Conservation (phyloP, 2,329 filamentous ascomycete genomes). For the Colletotrichum agaves region DNA sequence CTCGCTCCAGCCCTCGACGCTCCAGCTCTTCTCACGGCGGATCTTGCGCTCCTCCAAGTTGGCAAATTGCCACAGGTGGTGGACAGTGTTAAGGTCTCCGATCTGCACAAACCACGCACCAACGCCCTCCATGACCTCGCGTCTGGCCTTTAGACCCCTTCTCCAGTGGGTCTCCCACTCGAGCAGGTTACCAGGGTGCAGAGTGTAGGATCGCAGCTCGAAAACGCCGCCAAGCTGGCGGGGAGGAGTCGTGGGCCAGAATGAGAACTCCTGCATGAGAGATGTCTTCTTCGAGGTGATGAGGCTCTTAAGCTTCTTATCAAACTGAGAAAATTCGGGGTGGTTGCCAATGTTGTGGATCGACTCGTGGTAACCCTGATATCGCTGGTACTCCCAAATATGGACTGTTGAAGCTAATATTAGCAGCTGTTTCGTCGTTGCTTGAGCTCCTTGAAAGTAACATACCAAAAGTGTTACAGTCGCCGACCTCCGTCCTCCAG, state of each 20-base stretch:
- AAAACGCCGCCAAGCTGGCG: slow-evolving; percentile 92
- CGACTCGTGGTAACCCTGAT: slow-evolving; percentile 94
- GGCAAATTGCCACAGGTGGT: slow-evolving; percentile 98
- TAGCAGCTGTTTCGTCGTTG: slow-evolving; percentile 16
- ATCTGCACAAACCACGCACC: slow-evolving; percentile 99
- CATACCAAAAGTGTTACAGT: slow-evolving; percentile 95
- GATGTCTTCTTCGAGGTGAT: slow-evolving; percentile 88
- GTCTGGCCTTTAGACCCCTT: slow-evolving; percentile 86
- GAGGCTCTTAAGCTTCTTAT: slow-evolving; percentile 84
- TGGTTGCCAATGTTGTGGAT: slow-evolving; percentile 85
- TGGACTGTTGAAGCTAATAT: slow-evolving; percentile 73
- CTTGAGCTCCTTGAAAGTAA: slow-evolving; percentile 31
- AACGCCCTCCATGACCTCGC: slow-evolving; percentile 98
- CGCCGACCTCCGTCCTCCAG: slow-evolving; percentile 97
- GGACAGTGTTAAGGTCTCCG: slow-evolving; percentile 95
- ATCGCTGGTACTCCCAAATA: slow-evolving; percentile 99
- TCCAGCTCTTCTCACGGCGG: slow-evolving; percentile 94
- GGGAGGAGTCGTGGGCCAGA: slow-evolving; percentile 96
- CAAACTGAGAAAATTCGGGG: slow-evolving; percentile 85
- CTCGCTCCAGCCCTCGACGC: slow-evolving; percentile 93
- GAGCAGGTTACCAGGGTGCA: slow-evolving; percentile 93
- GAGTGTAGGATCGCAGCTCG: slow-evolving; percentile 94
- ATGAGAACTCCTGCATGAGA: slow-evolving; percentile 99
- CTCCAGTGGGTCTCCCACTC: slow-evolving; percentile 99
- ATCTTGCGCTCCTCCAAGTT: slow-evolving; percentile 93